A percentile compares a stretch with the other conserved stretches of the same genome.
Conservation (phyloP, 225 moss, liverwort and hornwort genomes). For the Pseudisothecium myosuroides region DNA sequence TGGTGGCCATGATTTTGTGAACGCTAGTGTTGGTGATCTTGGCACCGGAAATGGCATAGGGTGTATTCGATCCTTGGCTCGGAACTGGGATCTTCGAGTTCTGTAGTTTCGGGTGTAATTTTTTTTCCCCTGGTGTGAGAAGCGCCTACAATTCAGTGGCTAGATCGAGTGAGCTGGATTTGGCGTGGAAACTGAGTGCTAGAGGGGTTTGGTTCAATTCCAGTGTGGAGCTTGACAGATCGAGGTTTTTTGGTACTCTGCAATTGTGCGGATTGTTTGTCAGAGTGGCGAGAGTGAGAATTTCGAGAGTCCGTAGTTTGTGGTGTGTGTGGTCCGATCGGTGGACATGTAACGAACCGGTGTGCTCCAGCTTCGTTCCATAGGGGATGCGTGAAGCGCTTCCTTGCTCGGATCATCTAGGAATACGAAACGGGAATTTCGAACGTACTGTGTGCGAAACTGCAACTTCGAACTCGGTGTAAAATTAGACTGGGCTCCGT, state of each 20-base stretch:
- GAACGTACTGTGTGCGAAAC: not conserved
- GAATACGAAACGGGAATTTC: not conserved
- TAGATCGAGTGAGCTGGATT: not conserved
- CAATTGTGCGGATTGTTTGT: not conserved
- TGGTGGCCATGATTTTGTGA: not conserved
- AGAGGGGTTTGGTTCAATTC: not conserved
- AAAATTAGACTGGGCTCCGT: not conserved
- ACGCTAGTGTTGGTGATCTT: not conserved
- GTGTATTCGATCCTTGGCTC: not conserved
- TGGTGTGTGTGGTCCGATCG: not conserved
- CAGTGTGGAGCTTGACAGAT: not conserved
- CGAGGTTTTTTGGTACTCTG: too few species aligned
- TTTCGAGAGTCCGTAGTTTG: not conserved
- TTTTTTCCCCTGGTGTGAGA: not conserved
- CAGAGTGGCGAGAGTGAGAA: not conserved
- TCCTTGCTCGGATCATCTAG: not conserved
- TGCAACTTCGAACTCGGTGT: not conserved
- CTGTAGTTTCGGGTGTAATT: not conserved
- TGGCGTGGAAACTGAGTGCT: not conserved
- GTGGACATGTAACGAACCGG: not conserved
- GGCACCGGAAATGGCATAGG: not conserved
- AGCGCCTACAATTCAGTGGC: not conserved
- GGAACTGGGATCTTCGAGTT: not conserved
- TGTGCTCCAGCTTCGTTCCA: not conserved
- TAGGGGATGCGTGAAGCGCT: not conserved